These are phyloP conservation scores for Blastocystis sp. DNA, from an alignment of 352 stramenopile species.

Conservation along the genomic window DNA sequence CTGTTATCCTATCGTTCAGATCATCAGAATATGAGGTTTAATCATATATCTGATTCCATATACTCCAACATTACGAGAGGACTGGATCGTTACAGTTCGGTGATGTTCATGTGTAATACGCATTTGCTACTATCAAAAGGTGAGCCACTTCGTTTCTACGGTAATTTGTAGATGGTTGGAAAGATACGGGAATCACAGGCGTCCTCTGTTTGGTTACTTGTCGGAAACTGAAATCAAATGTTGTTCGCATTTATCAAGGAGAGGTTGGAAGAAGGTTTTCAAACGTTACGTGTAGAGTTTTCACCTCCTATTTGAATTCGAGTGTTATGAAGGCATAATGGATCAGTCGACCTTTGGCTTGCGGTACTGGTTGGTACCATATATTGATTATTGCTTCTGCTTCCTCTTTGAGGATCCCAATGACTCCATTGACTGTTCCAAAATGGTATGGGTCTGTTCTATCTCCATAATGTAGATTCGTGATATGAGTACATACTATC, in stretches of 20 bases:
- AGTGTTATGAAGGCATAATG: neutral
- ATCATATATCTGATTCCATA: conserved; percentile 25
- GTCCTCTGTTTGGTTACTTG: conserved; percentile 28
- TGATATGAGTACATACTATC: conserved; percentile 2
- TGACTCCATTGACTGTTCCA: neutral
- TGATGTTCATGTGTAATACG: conserved; percentile 46
- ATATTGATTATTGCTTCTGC: neutral
- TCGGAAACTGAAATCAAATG: conserved; percentile 37
- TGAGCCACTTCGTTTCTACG: neutral
- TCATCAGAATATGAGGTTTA: conserved; percentile 39
- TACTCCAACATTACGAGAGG: conserved; percentile 15
- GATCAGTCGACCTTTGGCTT: neutral
- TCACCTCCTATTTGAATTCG: conserved; percentile 27
- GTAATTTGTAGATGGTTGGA: conserved; percentile 16
- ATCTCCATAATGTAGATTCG: neutral
- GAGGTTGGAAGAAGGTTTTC: neutral
- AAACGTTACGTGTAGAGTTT: neutral
- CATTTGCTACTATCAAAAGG: conserved; percentile 28
- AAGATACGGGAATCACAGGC: conserved; percentile 46
- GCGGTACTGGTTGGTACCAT: conserved; percentile 9
- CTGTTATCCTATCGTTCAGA: no score
- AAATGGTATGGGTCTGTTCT: neutral
- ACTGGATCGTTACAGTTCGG: conserved; percentile 15
- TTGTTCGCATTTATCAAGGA: conserved; percentile 22
- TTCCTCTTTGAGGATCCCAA: conserved; percentile 38